Evolutionary conservation across 2,329 filamentous ascomycete species (phyloP).

Genomic region (Botrytis byssoidea): DNA sequence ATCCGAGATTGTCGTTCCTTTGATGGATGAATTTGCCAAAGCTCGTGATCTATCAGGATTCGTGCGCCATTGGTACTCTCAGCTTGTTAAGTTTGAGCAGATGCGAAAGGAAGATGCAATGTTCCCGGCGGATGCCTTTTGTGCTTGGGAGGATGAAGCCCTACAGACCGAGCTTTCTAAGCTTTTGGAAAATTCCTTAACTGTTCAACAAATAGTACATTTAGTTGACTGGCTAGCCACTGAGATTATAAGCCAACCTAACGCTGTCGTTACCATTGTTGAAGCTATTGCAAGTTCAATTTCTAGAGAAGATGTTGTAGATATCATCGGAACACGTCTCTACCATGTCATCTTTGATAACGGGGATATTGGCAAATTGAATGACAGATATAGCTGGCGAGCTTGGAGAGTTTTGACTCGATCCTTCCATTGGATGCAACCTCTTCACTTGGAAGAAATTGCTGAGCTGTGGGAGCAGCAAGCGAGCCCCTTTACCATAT

Average conservation of each 20-base stretch:
- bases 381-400: slow-evolving; percentile 35
- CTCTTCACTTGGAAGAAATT: slow-evolving; percentile 26
- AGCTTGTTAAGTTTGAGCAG: slow-evolving; percentile 34
- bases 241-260: slow-evolving; percentile 30
- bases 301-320: slow-evolving; percentile 39
- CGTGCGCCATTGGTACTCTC: slow-evolving; percentile 41
- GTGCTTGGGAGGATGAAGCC: slow-evolving; percentile 38
- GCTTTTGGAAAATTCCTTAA: slow-evolving; percentile 42
- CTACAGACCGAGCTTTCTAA: slow-evolving; percentile 33
- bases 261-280: slow-evolving; percentile 40
- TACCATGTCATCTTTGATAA: slow-evolving; percentile 38
- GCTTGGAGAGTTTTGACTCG: slow-evolving; percentile 35
- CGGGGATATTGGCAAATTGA: slow-evolving; percentile 29
- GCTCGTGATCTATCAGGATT: slow-evolving; percentile 44
- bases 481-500: slow-evolving; percentile 29
- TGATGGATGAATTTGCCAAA: slow-evolving; percentile 44
- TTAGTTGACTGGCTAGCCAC: slow-evolving; percentile 41
- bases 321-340: slow-evolving; percentile 38
- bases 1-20: slow-evolving; percentile 41
- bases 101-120: slow-evolving; percentile 27
- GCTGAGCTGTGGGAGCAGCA: slow-evolving; percentile 27
- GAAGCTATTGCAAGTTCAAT: slow-evolving; percentile 43
- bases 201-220: slow-evolving; percentile 41
- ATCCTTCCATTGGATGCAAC: slow-evolving; percentile 29
- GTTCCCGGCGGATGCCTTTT: slow-evolving; percentile 22